Evolutionary conservation across 176 grass and related monocot genomes (phyloP).

Genomic region (Triticum dicoccoides): DNA sequence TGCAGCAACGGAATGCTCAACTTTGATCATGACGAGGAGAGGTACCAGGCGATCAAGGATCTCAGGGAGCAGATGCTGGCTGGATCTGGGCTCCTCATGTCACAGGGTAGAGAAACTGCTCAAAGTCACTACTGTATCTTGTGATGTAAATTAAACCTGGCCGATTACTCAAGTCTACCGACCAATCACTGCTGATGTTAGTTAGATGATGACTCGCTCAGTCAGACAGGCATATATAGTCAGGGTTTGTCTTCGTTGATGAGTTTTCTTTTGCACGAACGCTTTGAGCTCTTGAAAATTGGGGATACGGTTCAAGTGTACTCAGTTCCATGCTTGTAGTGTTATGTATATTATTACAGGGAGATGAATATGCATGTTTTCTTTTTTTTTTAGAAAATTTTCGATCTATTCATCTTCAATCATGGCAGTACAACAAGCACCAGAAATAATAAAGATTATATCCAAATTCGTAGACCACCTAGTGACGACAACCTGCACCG

Average conservation of each 20-base stretch:
- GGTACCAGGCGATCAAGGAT: conserved; percentile 66
- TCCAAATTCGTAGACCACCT: too few relatives aligned
- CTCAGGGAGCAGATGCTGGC: conserved; percentile 79
- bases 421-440: too few relatives aligned
- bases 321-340: conserved; percentile 16
- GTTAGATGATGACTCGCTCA: background rate
- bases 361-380: background rate
- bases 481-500: too few relatives aligned
- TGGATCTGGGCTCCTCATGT: conserved; percentile 55
- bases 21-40: conserved; percentile 60
- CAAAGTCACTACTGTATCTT: conserved; percentile 23
- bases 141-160: conserved; percentile 13
- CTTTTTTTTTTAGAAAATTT: too few relatives aligned
- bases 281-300: background rate
- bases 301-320: background rate
- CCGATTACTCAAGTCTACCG: background rate
- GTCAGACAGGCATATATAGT: background rate
- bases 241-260: conserved; percentile 5
- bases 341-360: background rate
- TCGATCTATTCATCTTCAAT: too few relatives aligned
- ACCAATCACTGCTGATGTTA: background rate
- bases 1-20: conserved; percentile 41
- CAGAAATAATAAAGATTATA: too few relatives aligned
- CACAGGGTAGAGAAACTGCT: conserved; percentile 36
- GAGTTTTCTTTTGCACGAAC: background rate